Evolutionary conservation across 2,329 filamentous ascomycete genomes (phyloP).

Genomic region (Nemania bipapillata): DNA sequence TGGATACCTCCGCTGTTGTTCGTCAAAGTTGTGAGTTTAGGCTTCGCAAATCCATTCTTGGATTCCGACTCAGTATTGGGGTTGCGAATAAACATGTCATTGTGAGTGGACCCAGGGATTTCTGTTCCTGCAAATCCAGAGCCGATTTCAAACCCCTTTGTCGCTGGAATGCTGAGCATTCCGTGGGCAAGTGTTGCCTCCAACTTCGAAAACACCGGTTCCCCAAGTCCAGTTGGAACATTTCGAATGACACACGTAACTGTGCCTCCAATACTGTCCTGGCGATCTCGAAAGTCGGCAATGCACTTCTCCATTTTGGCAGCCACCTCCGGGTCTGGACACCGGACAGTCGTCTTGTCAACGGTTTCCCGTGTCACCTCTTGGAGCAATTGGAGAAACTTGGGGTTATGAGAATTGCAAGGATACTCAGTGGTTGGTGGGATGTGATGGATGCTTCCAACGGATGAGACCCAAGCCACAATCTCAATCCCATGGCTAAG

Average conservation of each 20-base stretch:
- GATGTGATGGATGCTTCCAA: constrained; percentile 26
- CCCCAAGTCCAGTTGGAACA: constrained; percentile 84
- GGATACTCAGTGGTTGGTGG: constrained; percentile 29
- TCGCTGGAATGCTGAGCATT: constrained; percentile 94
- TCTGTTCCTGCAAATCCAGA: constrained; percentile 90
- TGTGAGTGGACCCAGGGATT: constrained; percentile 88
- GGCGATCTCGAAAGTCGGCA: constrained; percentile 76
- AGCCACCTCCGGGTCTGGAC: constrained; percentile 72
- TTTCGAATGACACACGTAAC: constrained; percentile 94
- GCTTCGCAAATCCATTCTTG: constrained; percentile 60
- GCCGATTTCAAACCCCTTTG: constrained; percentile 95
- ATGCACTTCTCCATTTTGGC: constrained; percentile 82
- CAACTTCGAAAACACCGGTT: constrained; percentile 95
- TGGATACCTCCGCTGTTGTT: constrained; percentile 97
- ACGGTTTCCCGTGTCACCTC: constrained; percentile 79
- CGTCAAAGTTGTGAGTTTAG: constrained; percentile 83
- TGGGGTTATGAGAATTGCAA: constrained; percentile 30
- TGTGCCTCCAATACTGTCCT: constrained; percentile 93
- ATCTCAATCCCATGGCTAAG: constrained; percentile 32
- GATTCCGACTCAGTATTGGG: constrained; percentile 44
- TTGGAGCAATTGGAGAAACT: constrained; percentile 71
- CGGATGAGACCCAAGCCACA: constrained; percentile 24
- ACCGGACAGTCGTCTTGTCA: constrained; percentile 87
- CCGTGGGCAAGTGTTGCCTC: constrained; percentile 91
- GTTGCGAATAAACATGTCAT: constrained; percentile 81